Base-by-base conservation (phyloP, 1,284 basidiomycete species). In the Malassezia yamatoensis region DNA sequence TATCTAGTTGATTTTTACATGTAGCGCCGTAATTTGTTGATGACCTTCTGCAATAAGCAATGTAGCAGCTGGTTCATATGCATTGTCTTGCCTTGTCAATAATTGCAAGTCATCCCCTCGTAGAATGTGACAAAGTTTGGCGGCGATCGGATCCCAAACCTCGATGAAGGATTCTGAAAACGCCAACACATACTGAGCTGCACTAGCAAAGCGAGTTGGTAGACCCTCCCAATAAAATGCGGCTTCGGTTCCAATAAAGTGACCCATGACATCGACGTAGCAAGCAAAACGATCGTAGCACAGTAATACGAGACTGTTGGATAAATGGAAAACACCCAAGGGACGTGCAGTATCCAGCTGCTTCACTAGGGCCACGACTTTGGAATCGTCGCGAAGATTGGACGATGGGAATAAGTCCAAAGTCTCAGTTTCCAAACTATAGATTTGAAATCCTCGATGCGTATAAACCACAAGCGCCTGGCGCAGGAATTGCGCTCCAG, bases 181-280 rank as follows among this genome's bases (percentile, higher is more conserved):
- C 35, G 93, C 83, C 16, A 96, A 81, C 49, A 96, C 80, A 66
- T 90, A 91, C 0, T 89, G 88, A 47, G 85, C 83, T 66, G 90
- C 88, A 77, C 87, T 85, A 0, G 88, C 88, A 29, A 90, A 87
- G 53, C 62, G 57, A 44, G 60, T 56, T 29, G 66, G 64, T 2
- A 83, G 85, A 11, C 90, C 90, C 77, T 96, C 91, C 90, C 91
- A 96, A 74, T 96, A 90, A 66, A 96, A 88, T 5, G 85, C 83
- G 33, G 81, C 80, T 2, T 54, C 83, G 79, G 24, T 79, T 42
- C 87, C 83, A 64, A 68, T 69, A 34, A 67, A 61, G 43, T 68
- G 63, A 13, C 67, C 70, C 10, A 60, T 49, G 1, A 57, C 61
- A 52, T 70, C 67, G 5, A 71, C 67, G 67, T 87, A 91, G 55